Evolutionary conservation across 352 stramenopile genomes (phyloP).

Genomic region (Phytophthora nicotianae): DNA sequence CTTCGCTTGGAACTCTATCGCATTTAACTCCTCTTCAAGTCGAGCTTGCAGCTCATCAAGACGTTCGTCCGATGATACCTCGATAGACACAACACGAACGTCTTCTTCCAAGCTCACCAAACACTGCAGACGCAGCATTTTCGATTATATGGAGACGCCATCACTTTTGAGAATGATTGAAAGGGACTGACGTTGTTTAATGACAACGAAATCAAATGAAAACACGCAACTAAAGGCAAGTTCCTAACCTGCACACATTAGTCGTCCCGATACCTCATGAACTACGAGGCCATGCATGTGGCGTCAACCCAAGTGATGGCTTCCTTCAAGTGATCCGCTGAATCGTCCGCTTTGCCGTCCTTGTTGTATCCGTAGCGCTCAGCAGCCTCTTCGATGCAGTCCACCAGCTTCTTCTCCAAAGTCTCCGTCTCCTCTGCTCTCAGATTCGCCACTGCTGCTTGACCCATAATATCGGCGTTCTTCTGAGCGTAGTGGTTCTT

Average conservation of each 20-base stretch:
- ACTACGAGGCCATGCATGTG: slow-evolving; percentile 32
- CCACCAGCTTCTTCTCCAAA: slow-evolving; percentile 33
- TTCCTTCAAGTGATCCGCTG: slow-evolving; percentile 25
- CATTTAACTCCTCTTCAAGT: slow-evolving; percentile 1
- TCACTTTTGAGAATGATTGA: slow-evolving; percentile 14
- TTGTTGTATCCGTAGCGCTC: slow-evolving; percentile 27
- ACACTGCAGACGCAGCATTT: slow-evolving; percentile 30
- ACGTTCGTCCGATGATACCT: slow-evolving; percentile 15
- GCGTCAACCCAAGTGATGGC: slow-evolving; percentile 37
- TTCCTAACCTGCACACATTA: neutral
- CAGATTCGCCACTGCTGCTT: slow-evolving; percentile 26
- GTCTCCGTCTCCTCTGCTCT: slow-evolving; percentile 19
- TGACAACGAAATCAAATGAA: slow-evolving; percentile 12
- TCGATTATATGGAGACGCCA: slow-evolving; percentile 3
- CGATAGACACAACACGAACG: slow-evolving; percentile 11
- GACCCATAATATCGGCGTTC: slow-evolving; percentile 23
- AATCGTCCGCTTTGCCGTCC: slow-evolving; percentile 5
- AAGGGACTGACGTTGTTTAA: slow-evolving; percentile 19
- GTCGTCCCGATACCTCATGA: neutral
- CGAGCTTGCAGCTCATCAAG: slow-evolving; percentile 21
- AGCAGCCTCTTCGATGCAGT: slow-evolving; percentile 38
- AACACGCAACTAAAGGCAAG: slow-evolving; percentile 17
- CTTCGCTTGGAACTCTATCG: slow-evolving; percentile 2
- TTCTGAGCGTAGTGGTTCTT: slow-evolving; percentile 38
- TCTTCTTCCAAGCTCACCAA: slow-evolving; percentile 14